A percentile compares a stretch with the other conserved stretches of the same genome.
These are phyloP conservation scores for Colletotrichum somersetense DNA, from an alignment of 2,329 filamentous ascomycete genomes.

Conservation along the genomic window DNA sequence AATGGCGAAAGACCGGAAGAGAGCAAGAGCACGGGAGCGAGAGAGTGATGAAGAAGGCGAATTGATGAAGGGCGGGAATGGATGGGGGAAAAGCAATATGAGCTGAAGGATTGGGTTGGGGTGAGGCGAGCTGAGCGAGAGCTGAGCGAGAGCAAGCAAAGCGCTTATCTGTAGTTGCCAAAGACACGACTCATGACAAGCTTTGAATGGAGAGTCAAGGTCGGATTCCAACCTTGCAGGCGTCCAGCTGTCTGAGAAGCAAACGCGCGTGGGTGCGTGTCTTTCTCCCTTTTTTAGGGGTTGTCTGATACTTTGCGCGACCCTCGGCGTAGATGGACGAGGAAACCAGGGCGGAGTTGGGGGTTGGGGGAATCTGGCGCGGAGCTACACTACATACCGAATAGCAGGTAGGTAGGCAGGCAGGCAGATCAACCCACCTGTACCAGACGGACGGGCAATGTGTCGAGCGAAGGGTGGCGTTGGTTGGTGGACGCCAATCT, in stretches of 20 bases:
- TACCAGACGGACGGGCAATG: background rate
- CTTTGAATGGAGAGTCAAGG: background rate
- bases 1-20: background rate
- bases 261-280: background rate
- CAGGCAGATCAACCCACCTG: background rate
- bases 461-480: conserved; percentile 27
- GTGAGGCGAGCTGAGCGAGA: conserved; percentile 32
- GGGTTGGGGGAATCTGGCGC: background rate
- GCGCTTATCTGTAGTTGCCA: conserved; percentile 1
- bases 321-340: background rate
- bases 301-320: conserved; percentile 1
- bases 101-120: conserved; percentile 17
- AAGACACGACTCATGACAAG: conserved; percentile 14
- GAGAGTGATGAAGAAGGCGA: background rate
- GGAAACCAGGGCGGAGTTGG: background rate
- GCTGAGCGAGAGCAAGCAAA: conserved; percentile 16
- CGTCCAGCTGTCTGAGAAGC: background rate
- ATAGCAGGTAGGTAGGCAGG: background rate
- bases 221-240: background rate
- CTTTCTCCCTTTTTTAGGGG: background rate
- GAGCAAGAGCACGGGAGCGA: background rate
- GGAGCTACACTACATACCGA: conserved; percentile 4
- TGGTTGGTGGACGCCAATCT: conserved; percentile 32
- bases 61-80: background rate
- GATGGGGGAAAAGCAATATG: conserved; percentile 14